Conservation (phyloP, 2,329 filamentous ascomycete species). For the Bipolaris bicolor region DNA sequence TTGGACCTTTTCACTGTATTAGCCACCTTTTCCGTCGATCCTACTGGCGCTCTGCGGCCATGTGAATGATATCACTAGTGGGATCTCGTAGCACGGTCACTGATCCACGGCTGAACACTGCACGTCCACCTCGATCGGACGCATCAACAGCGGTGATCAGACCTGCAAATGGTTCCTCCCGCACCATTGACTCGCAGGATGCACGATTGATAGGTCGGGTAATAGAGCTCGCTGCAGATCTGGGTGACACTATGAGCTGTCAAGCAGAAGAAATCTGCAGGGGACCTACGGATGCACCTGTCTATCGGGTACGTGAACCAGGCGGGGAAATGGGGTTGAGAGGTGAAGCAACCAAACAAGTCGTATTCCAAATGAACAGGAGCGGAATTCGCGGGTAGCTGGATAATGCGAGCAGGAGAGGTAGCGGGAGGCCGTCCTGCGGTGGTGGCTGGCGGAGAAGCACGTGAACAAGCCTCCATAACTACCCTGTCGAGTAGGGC, state of each 20-base stretch:
- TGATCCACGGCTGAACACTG: constrained; percentile 18
- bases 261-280: constrained; percentile 5
- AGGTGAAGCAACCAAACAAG: background rate
- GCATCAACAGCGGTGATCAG: constrained; percentile 5
- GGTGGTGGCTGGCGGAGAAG: constrained; percentile 1
- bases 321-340: background rate
- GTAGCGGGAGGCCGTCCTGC: background rate
- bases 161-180: constrained; percentile 2
- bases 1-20: constrained; percentile 12
- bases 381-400: background rate
- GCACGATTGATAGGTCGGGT: background rate
- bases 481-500: background rate
- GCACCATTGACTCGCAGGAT: background rate
- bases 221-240: constrained; percentile 1
- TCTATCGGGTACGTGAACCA: background rate
- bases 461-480: constrained; percentile 2
- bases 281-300: background rate
- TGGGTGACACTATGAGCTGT: constrained; percentile 5
- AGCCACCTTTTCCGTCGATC: too few species aligned
- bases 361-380: constrained; percentile 9
- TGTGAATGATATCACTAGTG: constrained; percentile 17
- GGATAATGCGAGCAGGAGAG: background rate
- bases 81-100: background rate
- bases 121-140: constrained; percentile 12
- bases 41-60: constrained; percentile 11